Percentiles rank a stretch among this genome's conserved stretches.
Evolutionary conservation across 305 asterid species (phyloP).

Genomic region (Plantago rigida): DNA sequence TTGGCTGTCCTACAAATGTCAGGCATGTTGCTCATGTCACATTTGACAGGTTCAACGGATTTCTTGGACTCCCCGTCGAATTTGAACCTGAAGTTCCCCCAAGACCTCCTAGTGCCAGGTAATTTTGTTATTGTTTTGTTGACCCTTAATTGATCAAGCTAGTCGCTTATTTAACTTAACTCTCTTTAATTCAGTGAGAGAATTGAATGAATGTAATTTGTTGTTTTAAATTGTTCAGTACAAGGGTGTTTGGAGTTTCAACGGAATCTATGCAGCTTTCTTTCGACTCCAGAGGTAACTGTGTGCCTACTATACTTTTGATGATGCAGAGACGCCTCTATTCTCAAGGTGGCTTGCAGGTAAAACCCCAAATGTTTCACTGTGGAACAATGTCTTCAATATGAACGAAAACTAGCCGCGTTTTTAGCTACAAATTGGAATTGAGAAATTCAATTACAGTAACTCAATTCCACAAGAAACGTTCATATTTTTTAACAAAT

Average conservation of each 20-base stretch:
- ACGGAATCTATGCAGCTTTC: constrained; percentile 93
- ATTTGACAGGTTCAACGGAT: constrained; percentile 78
- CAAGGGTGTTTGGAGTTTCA: constrained; percentile 88
- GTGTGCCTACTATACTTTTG: constrained; percentile 79
- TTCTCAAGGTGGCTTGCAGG: constrained; percentile 69
- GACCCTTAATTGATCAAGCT: too few relatives aligned
- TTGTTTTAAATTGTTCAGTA: constrained; percentile 32
- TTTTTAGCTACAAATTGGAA: too few relatives aligned
- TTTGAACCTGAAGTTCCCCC: constrained; percentile 87
- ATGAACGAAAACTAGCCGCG: too few relatives aligned
- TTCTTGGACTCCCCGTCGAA: constrained; percentile 88
- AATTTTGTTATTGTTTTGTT: background rate
- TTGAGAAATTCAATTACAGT: too few relatives aligned
- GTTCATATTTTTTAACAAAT: too few relatives aligned
- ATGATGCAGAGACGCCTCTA: constrained; percentile 84
- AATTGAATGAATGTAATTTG: background rate
- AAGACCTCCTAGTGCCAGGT: constrained; percentile 96
- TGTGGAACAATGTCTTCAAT: too few relatives aligned
- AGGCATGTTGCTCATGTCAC: constrained; percentile 96
- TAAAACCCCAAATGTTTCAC: constrained; percentile 13
- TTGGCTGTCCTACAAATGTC: constrained; percentile 74
- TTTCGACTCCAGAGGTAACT: constrained; percentile 71
- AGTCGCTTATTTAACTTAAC: too few relatives aligned
- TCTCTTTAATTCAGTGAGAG: too few relatives aligned
- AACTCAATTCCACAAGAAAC: too few relatives aligned